A percentile compares a stretch with the other conserved stretches of the same genome.
Conservation (phyloP, 2,329 filamentous ascomycete species). For the Botrytis cinerea region DNA sequence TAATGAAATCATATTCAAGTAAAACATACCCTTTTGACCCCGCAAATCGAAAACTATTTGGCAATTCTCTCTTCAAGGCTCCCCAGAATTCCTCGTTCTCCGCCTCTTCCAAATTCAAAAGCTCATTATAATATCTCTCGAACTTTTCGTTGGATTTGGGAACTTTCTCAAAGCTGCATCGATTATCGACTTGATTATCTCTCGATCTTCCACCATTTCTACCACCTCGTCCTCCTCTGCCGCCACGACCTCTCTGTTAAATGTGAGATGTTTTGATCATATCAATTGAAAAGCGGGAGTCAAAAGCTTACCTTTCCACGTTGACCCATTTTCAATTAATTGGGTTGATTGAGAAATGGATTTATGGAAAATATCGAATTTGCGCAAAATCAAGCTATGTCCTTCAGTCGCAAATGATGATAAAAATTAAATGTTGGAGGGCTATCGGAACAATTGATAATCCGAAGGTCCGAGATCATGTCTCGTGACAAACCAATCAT, state of each 20-base stretch:
- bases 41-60: slow-evolving; percentile 97
- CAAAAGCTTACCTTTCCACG: slow-evolving; percentile 38
- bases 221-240: slow-evolving; percentile 33
- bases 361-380: slow-evolving; percentile 3
- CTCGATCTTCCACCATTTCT: slow-evolving; percentile 32
- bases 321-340: slow-evolving; percentile 35
- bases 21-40: slow-evolving; percentile 78
- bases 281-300: slow-evolving; percentile 8
- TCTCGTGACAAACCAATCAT: slow-evolving; percentile 5
- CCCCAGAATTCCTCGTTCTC: slow-evolving; percentile 85
- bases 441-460: slow-evolving; percentile 1
- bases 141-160: slow-evolving; percentile 81
- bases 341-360: slow-evolving; percentile 1
- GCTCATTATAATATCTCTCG: slow-evolving; percentile 81
- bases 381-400: slow-evolving; percentile 4
- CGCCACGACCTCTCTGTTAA: slow-evolving; percentile 29
- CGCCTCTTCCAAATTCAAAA: slow-evolving; percentile 73
- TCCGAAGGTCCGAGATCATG: background rate
- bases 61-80: slow-evolving; percentile 78
- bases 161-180: slow-evolving; percentile 56
- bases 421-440: slow-evolving; percentile 12
- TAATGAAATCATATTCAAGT: background rate
- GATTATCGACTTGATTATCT: slow-evolving; percentile 45
- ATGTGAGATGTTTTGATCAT: slow-evolving; percentile 11
- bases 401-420: slow-evolving; percentile 13